Evolutionary conservation across 768 basidiomycete species (phyloP), one percentile per base, ranked within the genome.

Genomic region (Hebeloma cylindrosporum): DNA sequence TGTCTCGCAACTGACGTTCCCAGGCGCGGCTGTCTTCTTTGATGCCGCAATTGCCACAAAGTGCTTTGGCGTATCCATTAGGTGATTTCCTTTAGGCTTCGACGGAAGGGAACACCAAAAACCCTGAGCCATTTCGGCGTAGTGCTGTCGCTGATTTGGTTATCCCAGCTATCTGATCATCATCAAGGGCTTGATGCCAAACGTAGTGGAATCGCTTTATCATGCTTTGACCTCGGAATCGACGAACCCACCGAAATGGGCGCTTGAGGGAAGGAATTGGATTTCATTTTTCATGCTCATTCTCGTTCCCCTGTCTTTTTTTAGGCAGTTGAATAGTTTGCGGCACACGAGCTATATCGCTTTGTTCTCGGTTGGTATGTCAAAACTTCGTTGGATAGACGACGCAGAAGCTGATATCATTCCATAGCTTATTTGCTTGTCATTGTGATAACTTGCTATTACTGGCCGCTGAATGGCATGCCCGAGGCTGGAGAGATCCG

Each of bases 1-100:
- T 10, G 70, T 94, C 14, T 77, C 88, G 1, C 78, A 87, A 60
- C 68, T 98, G 52, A 95, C 95, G 0, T 96, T 93, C 63, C 95
- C 95, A 2, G 80, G 75, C 32, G 89, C 87, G 0, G 88, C 87
- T 0, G 71, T 91, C 28, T 88, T 91, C 63, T 95, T 98, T 57
- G 95, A 97, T 63, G 83, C 83, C 3, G 95, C 94, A 9, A 93
- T 98, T 55, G 93, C 93, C 7, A 85, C 83, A 62, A 98, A 98
- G 62, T 98, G 95, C 64, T 96, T 96, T 60, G 95, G 95, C 14
- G 95, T 98, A 3, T 92, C 90, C 25, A 84, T 94, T 56, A 93
- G 91, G 79, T 92, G 66, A 34, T 40, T 35, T 14, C 39, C 23
- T 41, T 43, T 47, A 35, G 26, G n/a, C 39, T 38, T 37, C 10